Evolutionary conservation across 345 rosid species (phyloP).

Genomic region (Euphorbia peplus): DNA sequence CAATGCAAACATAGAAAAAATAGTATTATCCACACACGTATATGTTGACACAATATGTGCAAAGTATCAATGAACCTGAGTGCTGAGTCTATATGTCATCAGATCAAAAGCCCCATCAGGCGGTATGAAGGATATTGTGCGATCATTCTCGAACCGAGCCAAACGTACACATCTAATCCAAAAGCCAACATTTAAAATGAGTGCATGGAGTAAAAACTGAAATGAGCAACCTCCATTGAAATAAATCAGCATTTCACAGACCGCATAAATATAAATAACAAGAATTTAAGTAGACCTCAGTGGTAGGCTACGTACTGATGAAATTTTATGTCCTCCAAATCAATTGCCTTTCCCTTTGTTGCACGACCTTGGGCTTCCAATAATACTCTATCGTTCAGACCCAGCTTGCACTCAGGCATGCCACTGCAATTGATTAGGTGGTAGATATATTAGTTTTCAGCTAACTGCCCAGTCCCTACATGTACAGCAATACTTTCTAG

Average conservation of each 20-base stretch:
- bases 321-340: conserved; percentile 95
- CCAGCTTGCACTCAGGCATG: conserved; percentile 98
- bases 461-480: neutral
- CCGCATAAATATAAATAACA: neutral
- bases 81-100: conserved; percentile 95
- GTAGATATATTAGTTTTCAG: neutral
- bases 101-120: conserved; percentile 98
- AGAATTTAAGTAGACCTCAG: conserved; percentile 17
- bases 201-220: neutral
- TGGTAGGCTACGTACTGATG: conserved; percentile 63
- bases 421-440: conserved; percentile 45
- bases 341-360: conserved; percentile 93
- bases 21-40: neutral
- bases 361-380: conserved; percentile 96
- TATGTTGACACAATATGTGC: neutral
- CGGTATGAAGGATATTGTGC: conserved; percentile 93
- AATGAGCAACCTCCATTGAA: conserved; percentile 1
- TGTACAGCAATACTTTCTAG: neutral
- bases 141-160: conserved; percentile 94
- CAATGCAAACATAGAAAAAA: neutral
- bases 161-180: conserved; percentile 78
- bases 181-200: neutral
- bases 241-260: neutral
- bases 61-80: conserved; percentile 57
- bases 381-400: conserved; percentile 87